Evolutionary conservation across 495 filamentous ascomycete species (phyloP), one percentile per base, ranked within the genome.

Genomic region (Friedmanniomyces endolithicus): DNA sequence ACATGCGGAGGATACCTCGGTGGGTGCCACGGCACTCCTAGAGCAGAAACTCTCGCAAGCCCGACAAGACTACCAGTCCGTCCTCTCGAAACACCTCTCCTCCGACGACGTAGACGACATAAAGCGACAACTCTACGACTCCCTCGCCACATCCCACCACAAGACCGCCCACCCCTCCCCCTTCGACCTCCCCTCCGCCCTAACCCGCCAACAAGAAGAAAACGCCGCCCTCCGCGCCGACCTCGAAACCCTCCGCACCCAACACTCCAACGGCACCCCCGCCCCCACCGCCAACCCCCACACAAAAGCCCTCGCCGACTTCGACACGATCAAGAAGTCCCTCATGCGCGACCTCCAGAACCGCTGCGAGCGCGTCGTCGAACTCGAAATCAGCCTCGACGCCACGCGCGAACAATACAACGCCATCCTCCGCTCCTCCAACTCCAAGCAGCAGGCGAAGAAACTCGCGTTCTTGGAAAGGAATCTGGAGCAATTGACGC

Each of bases 381-480:
- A 98, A 71, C 80, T 98, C 27, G 92, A 98, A 65, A 97, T 98
- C 61, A 92, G 86, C 23, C 75, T 98, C 29, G 92, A 98, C 64
- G 88, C 95, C 72, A 94, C 92, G 4, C 82, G 92, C 46, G 94
- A 98, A 72, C 92, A 97, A 70, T 98, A 98, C 71, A 96, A 97
- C 74, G 94, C 94, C 60, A 90, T 98, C 45, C 79, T 98, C 35
- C 83, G 90, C 29, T 86, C 86, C 19, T 94, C 87, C 52, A 97
- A 97, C 75, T 96, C 94, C 75, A 85, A 90, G 35, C 88, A 90
- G 22, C 92, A 98, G 71, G 92, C 97, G 70, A 98, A 98, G 82
- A 98, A 97, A 78, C 96, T 98, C 87, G 92, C 90, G 7, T 98
- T 98, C 80, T 73, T 98, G 41, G 94, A 98, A 72, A 85, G 92